These are phyloP conservation scores for Eutrema salsugineum DNA, from an alignment of 441 rosid species.

Conservation along the genomic window DNA sequence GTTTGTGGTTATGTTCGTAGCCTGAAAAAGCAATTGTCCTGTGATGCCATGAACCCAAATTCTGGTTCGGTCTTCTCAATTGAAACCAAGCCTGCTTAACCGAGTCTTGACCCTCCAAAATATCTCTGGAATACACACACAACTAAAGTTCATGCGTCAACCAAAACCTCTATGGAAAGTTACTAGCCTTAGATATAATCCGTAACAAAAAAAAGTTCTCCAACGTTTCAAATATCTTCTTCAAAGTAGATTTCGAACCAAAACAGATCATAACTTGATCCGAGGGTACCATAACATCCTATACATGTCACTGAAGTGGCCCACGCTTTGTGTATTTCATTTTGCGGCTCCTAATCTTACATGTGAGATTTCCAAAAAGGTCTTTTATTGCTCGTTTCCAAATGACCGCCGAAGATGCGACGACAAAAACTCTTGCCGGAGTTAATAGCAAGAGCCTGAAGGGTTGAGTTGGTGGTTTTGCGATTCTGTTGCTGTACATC, in stretches of 20 bases:
- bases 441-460: no score
- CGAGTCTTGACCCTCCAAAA: neutral
- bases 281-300: neutral
- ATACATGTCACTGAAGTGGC: neutral
- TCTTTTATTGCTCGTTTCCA: neutral
- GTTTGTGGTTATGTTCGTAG: no score
- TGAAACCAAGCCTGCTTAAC: no score
- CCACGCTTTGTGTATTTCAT: neutral
- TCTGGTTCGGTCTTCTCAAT: no score
- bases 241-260: neutral
- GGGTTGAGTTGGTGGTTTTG: no score
- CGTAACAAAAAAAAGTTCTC: neutral
- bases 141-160: neutral
- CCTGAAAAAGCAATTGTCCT: no score
- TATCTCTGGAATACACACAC: neutral
- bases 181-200: neutral
- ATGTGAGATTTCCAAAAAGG: neutral
- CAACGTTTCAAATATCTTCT: no score
- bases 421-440: neutral
- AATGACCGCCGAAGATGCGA: neutral
- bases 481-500: no score
- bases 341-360: neutral
- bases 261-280: no score
- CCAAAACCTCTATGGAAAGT: neutral
- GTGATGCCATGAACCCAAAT: no score